Conservation (phyloP, 352 stramenopile species). For the Saprolegnia parasitica region DNA sequence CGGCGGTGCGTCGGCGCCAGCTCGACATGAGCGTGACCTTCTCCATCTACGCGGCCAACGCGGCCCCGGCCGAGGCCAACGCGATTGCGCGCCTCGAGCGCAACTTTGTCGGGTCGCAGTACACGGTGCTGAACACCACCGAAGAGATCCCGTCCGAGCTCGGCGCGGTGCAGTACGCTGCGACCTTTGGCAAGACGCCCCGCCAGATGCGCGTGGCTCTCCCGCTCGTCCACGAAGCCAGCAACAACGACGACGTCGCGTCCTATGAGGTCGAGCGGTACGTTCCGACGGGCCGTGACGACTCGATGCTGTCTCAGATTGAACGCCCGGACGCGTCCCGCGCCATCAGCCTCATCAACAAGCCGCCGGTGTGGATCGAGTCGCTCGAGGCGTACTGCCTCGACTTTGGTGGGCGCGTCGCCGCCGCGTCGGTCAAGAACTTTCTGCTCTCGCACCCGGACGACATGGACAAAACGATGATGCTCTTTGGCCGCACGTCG, state of each 20-base stretch:
- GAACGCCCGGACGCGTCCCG: conserved; percentile 58
- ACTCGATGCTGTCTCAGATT: conserved; percentile 73
- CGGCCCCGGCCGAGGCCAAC: conserved; percentile 35
- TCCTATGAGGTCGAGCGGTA: conserved; percentile 59
- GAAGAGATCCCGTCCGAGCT: conserved; percentile 54
- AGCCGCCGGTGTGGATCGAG: conserved; percentile 84
- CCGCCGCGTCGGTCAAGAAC: conserved; percentile 82
- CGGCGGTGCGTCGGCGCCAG: conserved; percentile 68
- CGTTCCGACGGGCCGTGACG: conserved; percentile 54
- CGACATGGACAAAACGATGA: conserved; percentile 83
- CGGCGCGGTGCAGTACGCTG: conserved; percentile 78
- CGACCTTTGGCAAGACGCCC: conserved; percentile 80
- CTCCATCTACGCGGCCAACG: conserved; percentile 60
- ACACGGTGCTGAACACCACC: conserved; percentile 75
- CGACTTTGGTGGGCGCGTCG: conserved; percentile 72
- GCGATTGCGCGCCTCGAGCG: conserved; percentile 71
- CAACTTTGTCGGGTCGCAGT: conserved; percentile 86
- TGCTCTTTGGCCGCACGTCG: conserved; percentile 81
- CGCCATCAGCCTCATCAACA: conserved; percentile 76
- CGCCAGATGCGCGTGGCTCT: conserved; percentile 79
- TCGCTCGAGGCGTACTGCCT: conserved; percentile 81
- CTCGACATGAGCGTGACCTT: conserved; percentile 87
- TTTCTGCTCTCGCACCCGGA: conserved; percentile 78
- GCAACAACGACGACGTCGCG: conserved; percentile 37
- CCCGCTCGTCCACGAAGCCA: conserved; percentile 40